phyloP scores from a whole-genome alignment of 108 stramenopile genomes.

The Pseudonitzschia delicatissima region DNA sequence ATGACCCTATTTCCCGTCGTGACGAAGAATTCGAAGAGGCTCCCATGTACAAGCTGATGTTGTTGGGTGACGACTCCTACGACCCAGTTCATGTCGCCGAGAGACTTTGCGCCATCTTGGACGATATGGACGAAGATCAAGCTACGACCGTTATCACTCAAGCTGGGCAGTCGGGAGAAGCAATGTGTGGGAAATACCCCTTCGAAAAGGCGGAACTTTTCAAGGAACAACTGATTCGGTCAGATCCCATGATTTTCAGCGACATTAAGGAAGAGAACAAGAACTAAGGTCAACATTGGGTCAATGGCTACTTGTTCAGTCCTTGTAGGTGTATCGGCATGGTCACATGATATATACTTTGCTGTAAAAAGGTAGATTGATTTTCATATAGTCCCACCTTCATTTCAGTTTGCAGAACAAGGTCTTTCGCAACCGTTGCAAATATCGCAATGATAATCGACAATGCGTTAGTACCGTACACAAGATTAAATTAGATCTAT shows the following conservation, averaged over 20 bases:
- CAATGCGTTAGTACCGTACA: too few species aligned
- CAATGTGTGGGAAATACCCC: conserved; percentile 78
- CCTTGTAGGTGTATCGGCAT: not conserved
- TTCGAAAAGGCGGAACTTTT: conserved; percentile 78
- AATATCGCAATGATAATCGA: too few species aligned
- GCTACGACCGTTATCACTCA: conserved; percentile 61
- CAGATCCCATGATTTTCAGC: conserved; percentile 85
- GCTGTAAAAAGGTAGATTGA: too few species aligned
- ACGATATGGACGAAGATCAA: conserved; percentile 77
- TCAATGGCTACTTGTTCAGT: not conserved
- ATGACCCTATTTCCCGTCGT: conserved; percentile 48
- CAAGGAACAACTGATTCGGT: conserved; percentile 81
- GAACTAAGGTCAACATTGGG: conserved; percentile 1
- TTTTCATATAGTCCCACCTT: too few species aligned
- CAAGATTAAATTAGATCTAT: not conserved
- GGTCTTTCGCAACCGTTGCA: too few species aligned
- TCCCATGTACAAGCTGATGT: conserved; percentile 85
- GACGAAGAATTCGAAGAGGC: conserved; percentile 87
- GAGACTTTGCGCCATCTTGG: conserved; percentile 66
- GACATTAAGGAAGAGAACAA: conserved; percentile 77
- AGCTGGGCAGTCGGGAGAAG: conserved; percentile 61
- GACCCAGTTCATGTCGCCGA: conserved; percentile 81
- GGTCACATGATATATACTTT: not conserved
- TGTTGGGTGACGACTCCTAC: conserved; percentile 87
- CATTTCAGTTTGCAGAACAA: too few species aligned